Evolutionary conservation across 495 filamentous ascomycete genomes (phyloP), one percentile per base, ranked within the genome.

Genomic region (Neurospora tetraspora): DNA sequence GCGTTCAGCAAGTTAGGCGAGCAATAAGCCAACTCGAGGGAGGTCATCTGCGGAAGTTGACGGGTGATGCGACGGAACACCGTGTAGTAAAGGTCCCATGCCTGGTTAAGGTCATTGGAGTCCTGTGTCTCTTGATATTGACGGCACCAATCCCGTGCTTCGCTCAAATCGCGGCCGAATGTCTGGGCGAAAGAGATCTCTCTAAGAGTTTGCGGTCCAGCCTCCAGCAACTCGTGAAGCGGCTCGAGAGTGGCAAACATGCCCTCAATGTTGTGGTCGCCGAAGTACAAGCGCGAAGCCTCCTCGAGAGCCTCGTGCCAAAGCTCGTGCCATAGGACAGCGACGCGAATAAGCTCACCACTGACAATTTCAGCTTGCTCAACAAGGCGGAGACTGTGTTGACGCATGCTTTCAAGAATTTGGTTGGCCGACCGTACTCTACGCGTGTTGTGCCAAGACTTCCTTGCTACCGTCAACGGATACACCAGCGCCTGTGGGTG

Each of bases 261-360:
- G 79, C 94, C 97, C 71, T 97, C 93, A 70, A 97, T 93, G 78
- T 99, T 96, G 72, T 93, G 90, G 77, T 98, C 96, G 53, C 94
- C 96, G 76, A 99, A 99, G 74, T 91, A 92, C 65, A 96, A 82
- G 68, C 96, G 89, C 7, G 94, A 97, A 4, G 96, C 96, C 82
- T 99, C 96, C 81, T 99, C 96, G 14, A 99, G 87, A n/a, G 91
- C 96, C 81, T 99, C 96, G 75, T 99, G 96, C 96, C 96, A 99
- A 61, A 94, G 90, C 77, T 99, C 96, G 80, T 99, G 96, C 96
- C 96, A 99, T 31, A 98, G 78, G 2, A 99, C 96, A 0, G 96
- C 96, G 72, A 98, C 94, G 69, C 96, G 89, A 78, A 99, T 98
- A 38, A 99, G 86, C 81, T 99, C 96, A 70, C 93, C 90, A 77